Evolutionary conservation across 805 yeast genomes (phyloP).

Genomic region (Starmerella scarabaei): DNA sequence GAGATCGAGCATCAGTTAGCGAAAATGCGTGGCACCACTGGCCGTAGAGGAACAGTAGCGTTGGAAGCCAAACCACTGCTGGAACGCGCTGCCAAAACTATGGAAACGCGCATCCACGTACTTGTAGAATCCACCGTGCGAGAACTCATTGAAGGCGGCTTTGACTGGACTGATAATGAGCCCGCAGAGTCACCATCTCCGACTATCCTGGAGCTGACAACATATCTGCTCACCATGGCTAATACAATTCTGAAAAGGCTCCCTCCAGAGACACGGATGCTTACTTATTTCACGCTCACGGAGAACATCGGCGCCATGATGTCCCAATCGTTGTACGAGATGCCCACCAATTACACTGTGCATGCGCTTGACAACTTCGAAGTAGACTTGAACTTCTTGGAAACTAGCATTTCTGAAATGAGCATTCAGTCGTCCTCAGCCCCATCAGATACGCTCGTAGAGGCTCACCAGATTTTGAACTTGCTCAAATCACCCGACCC

Average conservation of each 20-base stretch:
- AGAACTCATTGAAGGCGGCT: slow-evolving; percentile 71
- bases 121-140: slow-evolving; percentile 70
- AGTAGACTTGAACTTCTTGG: slow-evolving; percentile 65
- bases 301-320: slow-evolving; percentile 70
- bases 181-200: slow-evolving; percentile 47
- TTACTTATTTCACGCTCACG: slow-evolving; percentile 74
- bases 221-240: slow-evolving; percentile 72
- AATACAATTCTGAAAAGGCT: slow-evolving; percentile 70
- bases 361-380: slow-evolving; percentile 63
- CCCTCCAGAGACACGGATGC: slow-evolving; percentile 62
- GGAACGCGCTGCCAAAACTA: slow-evolving; percentile 46
- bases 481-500: slow-evolving; percentile 48
- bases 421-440: slow-evolving; percentile 21
- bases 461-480: slow-evolving; percentile 67
- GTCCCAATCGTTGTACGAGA: slow-evolving; percentile 42
- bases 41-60: slow-evolving; percentile 31
- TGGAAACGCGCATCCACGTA: slow-evolving; percentile 70
- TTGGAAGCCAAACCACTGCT: slow-evolving; percentile 45
- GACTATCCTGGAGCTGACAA: slow-evolving; percentile 70
- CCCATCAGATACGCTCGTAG: slow-evolving; percentile 60
- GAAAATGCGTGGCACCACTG: slow-evolving; percentile 26
- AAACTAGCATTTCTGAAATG: slow-evolving; percentile 32
- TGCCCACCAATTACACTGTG: slow-evolving; percentile 40
- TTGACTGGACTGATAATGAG: slow-evolving; percentile 58
- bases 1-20: slow-evolving; percentile 42